phyloP scores from a whole-genome alignment of 768 basidiomycete species.

The Tulasnella sp. region DNA sequence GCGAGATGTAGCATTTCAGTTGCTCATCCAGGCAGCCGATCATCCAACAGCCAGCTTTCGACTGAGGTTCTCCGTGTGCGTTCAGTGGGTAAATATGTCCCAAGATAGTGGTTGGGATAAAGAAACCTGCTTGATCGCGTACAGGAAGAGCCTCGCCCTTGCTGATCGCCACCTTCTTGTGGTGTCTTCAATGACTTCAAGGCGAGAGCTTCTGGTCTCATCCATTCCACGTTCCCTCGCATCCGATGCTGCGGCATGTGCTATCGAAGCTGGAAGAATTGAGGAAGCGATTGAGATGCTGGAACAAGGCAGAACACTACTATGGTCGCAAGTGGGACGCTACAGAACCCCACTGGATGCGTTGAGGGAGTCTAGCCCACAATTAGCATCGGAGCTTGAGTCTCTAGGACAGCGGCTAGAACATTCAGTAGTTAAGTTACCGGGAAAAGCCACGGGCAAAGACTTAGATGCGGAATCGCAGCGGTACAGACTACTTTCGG shows the following conservation, averaged over 20 bases:
- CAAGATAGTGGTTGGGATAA: not conserved
- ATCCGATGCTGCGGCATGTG: not conserved
- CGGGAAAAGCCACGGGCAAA: too few species aligned
- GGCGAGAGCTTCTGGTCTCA: too few species aligned
- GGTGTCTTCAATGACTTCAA: not conserved
- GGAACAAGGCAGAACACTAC: not conserved
- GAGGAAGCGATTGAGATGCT: not conserved
- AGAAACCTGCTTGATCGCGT: not conserved
- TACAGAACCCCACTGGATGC: not conserved
- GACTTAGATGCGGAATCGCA: not conserved
- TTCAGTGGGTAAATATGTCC: not conserved
- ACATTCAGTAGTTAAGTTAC: not conserved
- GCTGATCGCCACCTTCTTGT: not conserved
- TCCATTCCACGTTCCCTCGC: too few species aligned
- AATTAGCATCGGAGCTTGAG: constrained; percentile 1
- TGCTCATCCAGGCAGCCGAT: too few species aligned
- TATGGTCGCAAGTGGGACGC: not conserved
- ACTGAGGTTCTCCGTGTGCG: too few species aligned
- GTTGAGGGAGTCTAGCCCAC: not conserved
- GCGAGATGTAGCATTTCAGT: too few species aligned
- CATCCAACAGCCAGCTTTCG: too few species aligned
- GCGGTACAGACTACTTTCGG: not conserved
- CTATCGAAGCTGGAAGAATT: not conserved
- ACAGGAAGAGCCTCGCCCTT: not conserved
- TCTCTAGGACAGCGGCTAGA: not conserved